Conservation (phyloP, 2,329 filamentous ascomycete genomes). For the Diaporthe sp. region DNA sequence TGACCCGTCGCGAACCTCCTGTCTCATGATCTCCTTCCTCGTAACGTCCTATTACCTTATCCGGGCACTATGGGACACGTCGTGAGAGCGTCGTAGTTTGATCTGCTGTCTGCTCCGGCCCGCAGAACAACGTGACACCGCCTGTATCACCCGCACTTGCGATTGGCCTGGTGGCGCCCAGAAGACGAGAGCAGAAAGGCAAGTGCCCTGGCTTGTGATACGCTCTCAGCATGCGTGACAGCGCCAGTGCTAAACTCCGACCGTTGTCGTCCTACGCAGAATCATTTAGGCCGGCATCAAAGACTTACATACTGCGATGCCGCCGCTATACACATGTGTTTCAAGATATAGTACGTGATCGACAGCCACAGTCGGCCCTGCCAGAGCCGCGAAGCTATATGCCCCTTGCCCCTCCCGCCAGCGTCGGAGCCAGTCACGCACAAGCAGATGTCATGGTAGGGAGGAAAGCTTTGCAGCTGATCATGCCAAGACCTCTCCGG, state of each 20-base stretch:
- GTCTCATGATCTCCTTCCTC: conserved; percentile 19
- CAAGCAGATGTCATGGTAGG: conserved; percentile 7
- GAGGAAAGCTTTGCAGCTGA: conserved; percentile 18
- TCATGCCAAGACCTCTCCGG: conserved; percentile 29
- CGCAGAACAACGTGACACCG: conserved; percentile 10
- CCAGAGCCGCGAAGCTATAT: conserved; percentile 24
- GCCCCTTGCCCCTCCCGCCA: not conserved
- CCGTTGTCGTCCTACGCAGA: conserved; percentile 34
- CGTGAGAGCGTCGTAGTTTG: conserved; percentile 19
- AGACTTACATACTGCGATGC: conserved; percentile 18
- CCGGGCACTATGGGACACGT: not conserved
- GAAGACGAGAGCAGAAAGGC: conserved; percentile 7
- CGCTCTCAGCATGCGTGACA: conserved; percentile 18
- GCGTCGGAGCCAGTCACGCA: conserved; percentile 21
- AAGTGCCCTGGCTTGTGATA: conserved; percentile 20
- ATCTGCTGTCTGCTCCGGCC: conserved; percentile 17
- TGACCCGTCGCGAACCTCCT: conserved; percentile 7
- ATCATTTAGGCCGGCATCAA: conserved; percentile 16
- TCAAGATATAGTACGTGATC: conserved; percentile 26
- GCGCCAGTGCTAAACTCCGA: conserved; percentile 30
- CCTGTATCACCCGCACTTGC: conserved; percentile 19
- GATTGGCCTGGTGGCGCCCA: conserved; percentile 24
- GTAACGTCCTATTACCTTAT: conserved; percentile 6
- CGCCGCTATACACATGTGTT: conserved; percentile 25
- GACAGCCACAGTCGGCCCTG: conserved; percentile 24